Conservation (phyloP, 805 yeast genomes). For the Zygosaccharomyces lentus region DNA sequence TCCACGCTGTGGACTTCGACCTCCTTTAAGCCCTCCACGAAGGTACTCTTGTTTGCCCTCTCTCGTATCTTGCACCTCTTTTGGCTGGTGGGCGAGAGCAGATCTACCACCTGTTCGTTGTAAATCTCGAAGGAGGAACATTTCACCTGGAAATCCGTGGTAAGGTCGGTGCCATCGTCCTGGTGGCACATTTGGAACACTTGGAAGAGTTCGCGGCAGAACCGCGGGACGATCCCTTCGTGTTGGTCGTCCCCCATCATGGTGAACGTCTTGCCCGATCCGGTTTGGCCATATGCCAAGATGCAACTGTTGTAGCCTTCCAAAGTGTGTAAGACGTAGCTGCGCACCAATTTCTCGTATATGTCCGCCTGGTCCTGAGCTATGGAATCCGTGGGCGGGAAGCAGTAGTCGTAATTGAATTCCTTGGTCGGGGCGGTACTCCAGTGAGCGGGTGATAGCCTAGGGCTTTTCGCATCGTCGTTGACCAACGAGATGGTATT, state of each 20-base stretch:
- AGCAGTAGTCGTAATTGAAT: slow-evolving; percentile 12
- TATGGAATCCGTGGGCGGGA: slow-evolving; percentile 5
- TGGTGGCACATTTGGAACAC: slow-evolving; percentile 18
- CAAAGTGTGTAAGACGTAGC: slow-evolving; percentile 13
- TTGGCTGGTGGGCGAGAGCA: slow-evolving; percentile 44
- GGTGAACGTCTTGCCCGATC: slow-evolving; percentile 72
- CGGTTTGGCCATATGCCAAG: slow-evolving; percentile 76
- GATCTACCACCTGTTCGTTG: slow-evolving; percentile 70
- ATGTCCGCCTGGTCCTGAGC: slow-evolving; percentile 8
- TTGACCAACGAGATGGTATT: slow-evolving; percentile 1
- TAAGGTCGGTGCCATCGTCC: slow-evolving; percentile 42
- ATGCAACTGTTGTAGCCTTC: slow-evolving; percentile 74
- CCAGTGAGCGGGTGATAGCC: slow-evolving; percentile 1
- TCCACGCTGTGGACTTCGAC: slow-evolving; percentile 54
- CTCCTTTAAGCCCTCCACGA: slow-evolving; percentile 63
- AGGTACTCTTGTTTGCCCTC: slow-evolving; percentile 34
- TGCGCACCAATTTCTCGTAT: slow-evolving; percentile 9
- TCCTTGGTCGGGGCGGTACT: slow-evolving; percentile 3
- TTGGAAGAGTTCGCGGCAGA: slow-evolving; percentile 60
- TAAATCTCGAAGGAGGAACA: slow-evolving; percentile 79
- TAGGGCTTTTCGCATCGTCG: slow-evolving; percentile 1
- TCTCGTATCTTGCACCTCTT: slow-evolving; percentile 37
- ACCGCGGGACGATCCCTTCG: slow-evolving; percentile 70
- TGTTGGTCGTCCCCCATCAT: slow-evolving; percentile 58
- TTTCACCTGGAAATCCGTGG: slow-evolving; percentile 58